Percentiles rank a stretch among this genome's conserved stretches.
These are phyloP conservation scores for Diplotaxis tenuifolia DNA, from an alignment of 345 rosid genomes.

Conservation along the genomic window DNA sequence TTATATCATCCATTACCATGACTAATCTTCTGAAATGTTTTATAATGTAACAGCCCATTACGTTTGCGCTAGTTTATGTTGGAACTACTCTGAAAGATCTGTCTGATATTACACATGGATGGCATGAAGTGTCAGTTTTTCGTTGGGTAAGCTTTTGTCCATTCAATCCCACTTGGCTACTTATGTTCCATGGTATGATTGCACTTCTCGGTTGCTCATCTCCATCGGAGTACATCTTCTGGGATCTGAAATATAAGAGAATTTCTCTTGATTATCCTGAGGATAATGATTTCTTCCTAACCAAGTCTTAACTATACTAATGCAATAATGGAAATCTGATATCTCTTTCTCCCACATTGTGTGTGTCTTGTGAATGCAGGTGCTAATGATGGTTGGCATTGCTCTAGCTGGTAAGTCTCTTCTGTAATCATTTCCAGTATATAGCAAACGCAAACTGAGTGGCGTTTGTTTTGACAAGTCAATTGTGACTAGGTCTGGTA, in stretches of 20 bases:
- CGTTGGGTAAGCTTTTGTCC: conserved; percentile 42
- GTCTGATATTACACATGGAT: conserved; percentile 53
- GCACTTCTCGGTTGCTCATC: background rate
- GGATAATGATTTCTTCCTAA: conserved; percentile 2
- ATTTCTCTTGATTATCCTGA: background rate
- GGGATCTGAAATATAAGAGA: background rate
- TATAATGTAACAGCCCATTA: conserved; percentile 47
- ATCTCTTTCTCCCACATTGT: background rate
- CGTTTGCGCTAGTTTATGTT: conserved; percentile 51
- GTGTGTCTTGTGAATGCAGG: conserved; percentile 37
- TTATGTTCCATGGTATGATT: background rate
- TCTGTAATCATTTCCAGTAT: background rate
- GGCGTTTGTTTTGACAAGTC: background rate
- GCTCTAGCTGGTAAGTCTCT: conserved; percentile 41
- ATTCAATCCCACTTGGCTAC: conserved; percentile 7
- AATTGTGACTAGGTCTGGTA: background rate
- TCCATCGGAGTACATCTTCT: background rate
- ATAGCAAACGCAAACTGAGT: background rate
- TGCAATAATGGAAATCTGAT: background rate
- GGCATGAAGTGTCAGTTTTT: conserved; percentile 49
- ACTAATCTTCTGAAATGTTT: conserved; percentile 11
- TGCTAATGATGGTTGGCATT: conserved; percentile 40
- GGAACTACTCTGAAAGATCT: conserved; percentile 62
- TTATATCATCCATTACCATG: background rate
- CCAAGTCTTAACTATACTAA: background rate